Conservation (phyloP, 768 basidiomycete genomes). For the Macrolepiota albuminosa region DNA sequence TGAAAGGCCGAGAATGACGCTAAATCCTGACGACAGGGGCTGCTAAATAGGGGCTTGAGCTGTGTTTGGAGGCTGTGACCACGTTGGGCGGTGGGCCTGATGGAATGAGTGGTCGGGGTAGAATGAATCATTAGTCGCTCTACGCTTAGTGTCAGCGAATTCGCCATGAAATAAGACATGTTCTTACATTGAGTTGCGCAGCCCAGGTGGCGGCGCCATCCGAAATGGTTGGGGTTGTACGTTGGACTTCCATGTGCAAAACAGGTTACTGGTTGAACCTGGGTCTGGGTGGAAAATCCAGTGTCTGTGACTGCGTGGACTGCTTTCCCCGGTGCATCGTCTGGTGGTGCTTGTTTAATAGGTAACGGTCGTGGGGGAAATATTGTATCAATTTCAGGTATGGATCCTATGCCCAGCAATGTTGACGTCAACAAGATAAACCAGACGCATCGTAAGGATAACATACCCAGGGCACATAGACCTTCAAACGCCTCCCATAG, state of each 20-base stretch:
- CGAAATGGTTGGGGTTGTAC: constrained; percentile 53
- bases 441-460: constrained; percentile 8
- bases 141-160: constrained; percentile 24
- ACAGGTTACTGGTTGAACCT: constrained; percentile 49
- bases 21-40: constrained; percentile 62
- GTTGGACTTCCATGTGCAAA: constrained; percentile 53
- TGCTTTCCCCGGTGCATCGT: constrained; percentile 41
- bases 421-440: constrained; percentile 5
- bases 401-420: constrained; percentile 41
- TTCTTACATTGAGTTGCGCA: constrained; percentile 63
- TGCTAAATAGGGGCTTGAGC: constrained; percentile 49
- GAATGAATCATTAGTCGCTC: constrained; percentile 53
- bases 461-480: constrained; percentile 70
- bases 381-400: constrained; percentile 67
- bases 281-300: constrained; percentile 78
- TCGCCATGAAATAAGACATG: constrained; percentile 1
- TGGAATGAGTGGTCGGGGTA: constrained; percentile 56
- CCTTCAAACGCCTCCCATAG: constrained; percentile 94
- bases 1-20: constrained; percentile 24
- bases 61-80: constrained; percentile 35
- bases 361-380: constrained; percentile 63
- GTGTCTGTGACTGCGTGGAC: constrained; percentile 56
- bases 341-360: constrained; percentile 47
- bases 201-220: constrained; percentile 44
- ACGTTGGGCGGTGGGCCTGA: constrained; percentile 42